phyloP scores from a whole-genome alignment of 768 basidiomycete species.

The Trametes gibbosa region DNA sequence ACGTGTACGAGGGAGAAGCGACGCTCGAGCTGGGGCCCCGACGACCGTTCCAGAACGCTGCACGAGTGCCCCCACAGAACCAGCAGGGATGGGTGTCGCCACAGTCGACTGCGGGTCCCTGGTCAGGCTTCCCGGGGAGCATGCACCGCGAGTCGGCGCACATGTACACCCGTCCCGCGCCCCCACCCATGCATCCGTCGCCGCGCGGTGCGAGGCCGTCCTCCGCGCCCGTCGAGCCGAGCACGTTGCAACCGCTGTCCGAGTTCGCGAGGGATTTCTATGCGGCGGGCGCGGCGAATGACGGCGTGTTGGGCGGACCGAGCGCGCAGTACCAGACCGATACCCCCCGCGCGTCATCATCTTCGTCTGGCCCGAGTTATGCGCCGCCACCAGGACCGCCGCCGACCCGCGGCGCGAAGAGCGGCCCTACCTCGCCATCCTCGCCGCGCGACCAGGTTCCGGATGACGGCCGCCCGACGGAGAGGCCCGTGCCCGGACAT shows the following conservation, averaged over 20 bases:
- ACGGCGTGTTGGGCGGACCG: conserved; percentile 8
- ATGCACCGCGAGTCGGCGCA: neutral
- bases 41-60: conserved; percentile 56
- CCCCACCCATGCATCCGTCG: conserved; percentile 15
- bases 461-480: conserved; percentile 64
- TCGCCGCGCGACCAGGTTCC: conserved; percentile 17
- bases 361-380: conserved; percentile 23
- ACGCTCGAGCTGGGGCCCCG: conserved; percentile 62
- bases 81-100: conserved; percentile 16
- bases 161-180: neutral
- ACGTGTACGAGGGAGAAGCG: conserved; percentile 53
- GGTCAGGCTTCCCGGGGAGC: conserved; percentile 12
- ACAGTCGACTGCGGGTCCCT: conserved; percentile 8
- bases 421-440: neutral
- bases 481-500: conserved; percentile 59
- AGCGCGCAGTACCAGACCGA: conserved; percentile 14
- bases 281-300: conserved; percentile 38
- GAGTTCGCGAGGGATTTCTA: conserved; percentile 69
- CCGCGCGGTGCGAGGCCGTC: neutral
- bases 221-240: conserved; percentile 17
- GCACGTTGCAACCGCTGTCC: conserved; percentile 31
- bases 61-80: conserved; percentile 15
- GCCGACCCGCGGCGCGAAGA: conserved; percentile 1
- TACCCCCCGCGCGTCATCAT: neutral
- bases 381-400: conserved; percentile 32